A percentile compares a stretch with the other conserved stretches of the same genome.
Evolutionary conservation across 2,329 filamentous ascomycete species (phyloP).

Genomic region (Stagonosporopsis chrysanthemi): DNA sequence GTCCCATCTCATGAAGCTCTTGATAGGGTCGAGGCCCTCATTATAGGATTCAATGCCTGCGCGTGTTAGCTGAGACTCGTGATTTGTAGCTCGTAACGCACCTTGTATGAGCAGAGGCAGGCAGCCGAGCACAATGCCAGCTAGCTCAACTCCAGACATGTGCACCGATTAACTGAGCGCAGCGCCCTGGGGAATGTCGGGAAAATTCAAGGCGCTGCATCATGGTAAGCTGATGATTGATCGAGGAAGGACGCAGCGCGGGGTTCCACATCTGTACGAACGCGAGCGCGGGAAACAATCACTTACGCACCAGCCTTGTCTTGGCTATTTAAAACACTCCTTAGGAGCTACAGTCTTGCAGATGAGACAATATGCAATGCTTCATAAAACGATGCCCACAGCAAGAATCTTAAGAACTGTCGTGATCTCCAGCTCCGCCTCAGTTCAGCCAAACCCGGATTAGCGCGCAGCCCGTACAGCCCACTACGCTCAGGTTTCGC

Average conservation of each 20-base stretch:
- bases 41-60: constrained; percentile 48
- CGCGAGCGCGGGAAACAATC: constrained; percentile 3
- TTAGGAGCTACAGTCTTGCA: not conserved
- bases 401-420: not conserved
- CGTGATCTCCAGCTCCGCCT: constrained; percentile 17
- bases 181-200: not conserved
- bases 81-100: constrained; percentile 7
- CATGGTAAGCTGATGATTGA: constrained; percentile 20
- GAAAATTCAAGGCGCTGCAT: constrained; percentile 8
- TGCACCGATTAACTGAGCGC: not conserved
- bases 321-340: not conserved
- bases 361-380: not conserved
- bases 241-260: constrained; percentile 12
- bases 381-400: not conserved
- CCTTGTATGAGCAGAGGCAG: constrained; percentile 50
- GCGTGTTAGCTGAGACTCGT: not conserved
- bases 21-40: constrained; percentile 51
- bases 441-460: constrained; percentile 10
- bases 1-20: constrained; percentile 48
- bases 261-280: constrained; percentile 16
- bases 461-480: constrained; percentile 5
- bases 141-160: constrained; percentile 46
- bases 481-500: not conserved
- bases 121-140: constrained; percentile 47
- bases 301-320: constrained; percentile 11